Percentiles rank a stretch among this genome's conserved stretches.
phyloP scores from a whole-genome alignment of 2,329 filamentous ascomycete genomes.

The Thelonectria blattea region DNA sequence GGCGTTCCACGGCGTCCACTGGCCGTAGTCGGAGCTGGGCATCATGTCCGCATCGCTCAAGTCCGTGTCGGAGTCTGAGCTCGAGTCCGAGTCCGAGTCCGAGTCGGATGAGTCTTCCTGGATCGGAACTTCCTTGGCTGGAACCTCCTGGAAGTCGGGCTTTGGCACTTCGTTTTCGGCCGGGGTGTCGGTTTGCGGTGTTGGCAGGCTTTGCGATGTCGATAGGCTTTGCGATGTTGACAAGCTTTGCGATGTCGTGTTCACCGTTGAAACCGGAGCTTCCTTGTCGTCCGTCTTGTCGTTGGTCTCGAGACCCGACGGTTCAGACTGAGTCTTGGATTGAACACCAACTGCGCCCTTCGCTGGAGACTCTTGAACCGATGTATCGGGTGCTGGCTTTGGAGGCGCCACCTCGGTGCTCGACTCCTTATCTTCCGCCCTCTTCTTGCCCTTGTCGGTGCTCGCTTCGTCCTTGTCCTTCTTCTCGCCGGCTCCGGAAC shows the following conservation, averaged over 20 bases:
- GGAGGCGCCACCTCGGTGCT: conserved; percentile 15
- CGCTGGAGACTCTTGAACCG: conserved; percentile 21
- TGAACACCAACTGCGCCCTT: conserved; percentile 3
- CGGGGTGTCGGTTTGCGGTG: conserved; percentile 9
- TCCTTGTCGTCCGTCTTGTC: conserved; percentile 20
- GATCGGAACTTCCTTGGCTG: conserved; percentile 21
- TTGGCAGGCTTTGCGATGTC: conserved; percentile 4
- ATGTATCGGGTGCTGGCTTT: conserved; percentile 25
- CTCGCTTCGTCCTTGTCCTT: conserved; percentile 15
- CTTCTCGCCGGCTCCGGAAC: neutral
- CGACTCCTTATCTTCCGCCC: conserved; percentile 10
- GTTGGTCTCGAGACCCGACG: conserved; percentile 10
- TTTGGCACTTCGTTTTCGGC: conserved; percentile 19
- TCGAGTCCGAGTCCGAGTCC: conserved; percentile 26
- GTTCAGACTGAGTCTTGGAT: conserved; percentile 9
- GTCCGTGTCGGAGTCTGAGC: conserved; percentile 18
- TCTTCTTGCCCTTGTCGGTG: conserved; percentile 16
- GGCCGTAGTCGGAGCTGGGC: conserved; percentile 30
- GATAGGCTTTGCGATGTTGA: conserved; percentile 6
- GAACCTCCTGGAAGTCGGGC: conserved; percentile 23
- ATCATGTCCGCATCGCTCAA: conserved; percentile 32
- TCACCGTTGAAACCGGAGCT: neutral
- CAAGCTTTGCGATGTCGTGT: neutral
- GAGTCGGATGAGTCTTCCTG: conserved; percentile 19
- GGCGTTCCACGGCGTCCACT: conserved; percentile 48